Percentiles rank a stretch among this genome's conserved stretches.
Conservation (phyloP, 768 basidiomycete species). For the Boletus tomentosulus region DNA sequence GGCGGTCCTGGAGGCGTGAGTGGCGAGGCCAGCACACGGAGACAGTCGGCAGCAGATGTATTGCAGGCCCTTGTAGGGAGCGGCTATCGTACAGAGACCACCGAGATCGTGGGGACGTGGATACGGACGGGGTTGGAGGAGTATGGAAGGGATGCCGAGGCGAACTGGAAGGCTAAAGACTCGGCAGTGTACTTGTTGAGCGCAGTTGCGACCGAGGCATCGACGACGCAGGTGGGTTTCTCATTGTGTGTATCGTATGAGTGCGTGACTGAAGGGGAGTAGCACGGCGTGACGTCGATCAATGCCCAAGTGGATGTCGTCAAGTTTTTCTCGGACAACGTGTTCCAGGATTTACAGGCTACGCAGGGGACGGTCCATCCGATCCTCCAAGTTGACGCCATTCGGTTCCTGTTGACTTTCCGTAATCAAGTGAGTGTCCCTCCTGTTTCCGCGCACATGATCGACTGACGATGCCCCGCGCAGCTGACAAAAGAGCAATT, state of each 20-base stretch:
- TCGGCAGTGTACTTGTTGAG: too few species aligned
- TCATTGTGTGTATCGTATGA: too few species aligned
- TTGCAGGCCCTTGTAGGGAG: conserved; percentile 82
- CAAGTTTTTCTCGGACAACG: conserved; percentile 90
- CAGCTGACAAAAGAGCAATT: conserved; percentile 93
- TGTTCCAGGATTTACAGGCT: conserved; percentile 82
- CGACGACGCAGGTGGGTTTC: too few species aligned
- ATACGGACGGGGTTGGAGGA: conserved; percentile 68
- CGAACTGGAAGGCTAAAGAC: conserved; percentile 89
- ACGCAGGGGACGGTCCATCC: conserved; percentile 68
- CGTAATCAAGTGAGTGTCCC: conserved; percentile 72
- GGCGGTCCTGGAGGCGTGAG: conserved; percentile 30
- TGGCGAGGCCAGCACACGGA: conserved; percentile 73
- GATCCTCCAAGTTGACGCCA: conserved; percentile 93
- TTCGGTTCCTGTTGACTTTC: conserved; percentile 92
- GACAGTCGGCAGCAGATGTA: conserved; percentile 93
- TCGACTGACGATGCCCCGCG: neutral
- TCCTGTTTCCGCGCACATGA: neutral
- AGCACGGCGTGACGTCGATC: conserved; percentile 92
- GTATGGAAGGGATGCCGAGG: conserved; percentile 56
- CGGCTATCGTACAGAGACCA: conserved; percentile 82
- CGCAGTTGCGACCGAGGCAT: too few species aligned
- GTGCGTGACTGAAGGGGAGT: neutral
- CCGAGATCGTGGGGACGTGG: conserved; percentile 82
- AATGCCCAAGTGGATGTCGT: conserved; percentile 92